A percentile compares a stretch with the other conserved stretches of the same genome.
phyloP scores from a whole-genome alignment of 306 rosid genomes.

The Abrus precatorius region DNA sequence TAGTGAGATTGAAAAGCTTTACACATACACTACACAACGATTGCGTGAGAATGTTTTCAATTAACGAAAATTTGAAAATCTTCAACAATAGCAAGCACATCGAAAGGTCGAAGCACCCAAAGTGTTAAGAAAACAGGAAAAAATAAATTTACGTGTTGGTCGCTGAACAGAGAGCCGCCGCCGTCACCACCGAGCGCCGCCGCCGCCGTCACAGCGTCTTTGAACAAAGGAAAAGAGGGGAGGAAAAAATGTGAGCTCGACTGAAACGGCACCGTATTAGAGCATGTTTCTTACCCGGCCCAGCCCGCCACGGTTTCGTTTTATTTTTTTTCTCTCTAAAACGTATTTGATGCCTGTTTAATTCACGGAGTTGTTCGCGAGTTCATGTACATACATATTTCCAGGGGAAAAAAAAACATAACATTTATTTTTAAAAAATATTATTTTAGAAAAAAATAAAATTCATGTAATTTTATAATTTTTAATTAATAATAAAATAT shows the following conservation, averaged over 20 bases:
- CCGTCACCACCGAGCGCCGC: constrained; percentile 23
- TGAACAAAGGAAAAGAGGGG: not conserved
- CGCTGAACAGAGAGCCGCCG: constrained; percentile 14
- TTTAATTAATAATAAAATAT: too few relatives aligned
- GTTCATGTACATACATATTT: too few relatives aligned
- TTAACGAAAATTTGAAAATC: not conserved
- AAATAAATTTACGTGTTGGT: not conserved
- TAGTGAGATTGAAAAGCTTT: not conserved
- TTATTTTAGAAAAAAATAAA: too few relatives aligned
- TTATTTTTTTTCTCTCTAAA: too few relatives aligned
- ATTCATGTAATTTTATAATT: too few relatives aligned
- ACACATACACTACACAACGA: not conserved
- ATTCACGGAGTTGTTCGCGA: too few relatives aligned
- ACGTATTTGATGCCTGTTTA: too few relatives aligned
- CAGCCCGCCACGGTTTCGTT: too few relatives aligned
- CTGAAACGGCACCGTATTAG: not conserved
- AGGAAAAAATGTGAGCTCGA: not conserved
- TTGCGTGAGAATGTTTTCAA: not conserved
- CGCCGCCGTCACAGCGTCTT: not conserved
- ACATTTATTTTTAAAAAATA: too few relatives aligned
- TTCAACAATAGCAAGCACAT: not conserved
- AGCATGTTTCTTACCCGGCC: not conserved
- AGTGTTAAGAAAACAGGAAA: not conserved
- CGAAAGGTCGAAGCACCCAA: not conserved
- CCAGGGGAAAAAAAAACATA: too few relatives aligned